Evolutionary conservation across 192 early-diverging fungal genomes (phyloP), one percentile per base, ranked within the genome.

Genomic region (Gaertneriomyces sp.): DNA sequence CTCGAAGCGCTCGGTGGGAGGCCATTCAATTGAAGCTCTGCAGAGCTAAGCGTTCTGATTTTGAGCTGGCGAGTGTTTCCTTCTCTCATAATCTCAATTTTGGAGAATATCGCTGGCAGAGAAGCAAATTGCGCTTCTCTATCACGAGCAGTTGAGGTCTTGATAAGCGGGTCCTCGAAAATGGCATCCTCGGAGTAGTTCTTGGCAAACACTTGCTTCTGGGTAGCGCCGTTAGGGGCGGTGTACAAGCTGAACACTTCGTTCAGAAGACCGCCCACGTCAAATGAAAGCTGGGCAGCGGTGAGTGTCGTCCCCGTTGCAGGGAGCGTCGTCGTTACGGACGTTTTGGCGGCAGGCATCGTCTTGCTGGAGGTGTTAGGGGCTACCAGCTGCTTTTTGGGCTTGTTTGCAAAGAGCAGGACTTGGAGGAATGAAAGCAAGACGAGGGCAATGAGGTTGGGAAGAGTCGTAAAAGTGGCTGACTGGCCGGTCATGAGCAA

Each of bases 121-220:
- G 64, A 66, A 5, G 54, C 64, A 16, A 66, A 66, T 40, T 66
- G 64, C 6, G 54, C 64, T 57, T 66, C 53, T 11, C 64, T 20
- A 46, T 66, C 64, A 7, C 16, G n/a, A 6, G 33, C n/a, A 8
- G 64, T 66, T 2, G 20, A 20, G 42, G 58, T 55, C 6, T 55
- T 53, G 41, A 66, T 20, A 8, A 66, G 42, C 17, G 64, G 64
- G 39, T 66, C 64, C 14, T 66, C 64, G 46, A 66, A 66, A 33
- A 66, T 44, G 25, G 64, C 64, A n/a, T 39, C 53, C 6, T 38
- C 19, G 2, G 20, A n/a, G 45, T 58, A 66, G 10, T 55, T 42
- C 14, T 14, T n/a, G 10, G 41, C 14, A 33, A 66, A 66, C 2
- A 57, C 54, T 11, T 17, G 12, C 64, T 66, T 59, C 42, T 66